These are phyloP conservation scores for Tieghemostelium lacteum DNA, from an alignment of 78 protist species.

Conservation along the genomic window DNA sequence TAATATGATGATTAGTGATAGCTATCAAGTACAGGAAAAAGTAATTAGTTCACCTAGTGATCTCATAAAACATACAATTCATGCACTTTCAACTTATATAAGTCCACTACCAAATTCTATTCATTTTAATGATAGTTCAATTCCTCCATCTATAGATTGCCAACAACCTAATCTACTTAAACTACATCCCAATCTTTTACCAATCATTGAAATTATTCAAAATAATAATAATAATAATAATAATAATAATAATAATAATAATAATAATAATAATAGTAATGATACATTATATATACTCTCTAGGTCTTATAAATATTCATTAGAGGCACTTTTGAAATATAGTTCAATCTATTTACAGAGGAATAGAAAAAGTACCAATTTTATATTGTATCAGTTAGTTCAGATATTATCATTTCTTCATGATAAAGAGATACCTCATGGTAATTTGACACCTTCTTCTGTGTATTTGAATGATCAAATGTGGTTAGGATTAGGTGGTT, in stretches of 20 bases:
- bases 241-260: not conserved
- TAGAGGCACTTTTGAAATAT: slow-evolving; percentile 59
- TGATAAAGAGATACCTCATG: slow-evolving; percentile 59
- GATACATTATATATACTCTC: slow-evolving; percentile 4
- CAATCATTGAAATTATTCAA: slow-evolving; percentile 56
- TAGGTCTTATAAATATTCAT: slow-evolving; percentile 35
- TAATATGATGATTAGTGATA: slow-evolving; percentile 18
- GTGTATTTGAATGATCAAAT: slow-evolving; percentile 30
- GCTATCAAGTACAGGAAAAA: slow-evolving; percentile 51
- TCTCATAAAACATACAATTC: slow-evolving; percentile 9
- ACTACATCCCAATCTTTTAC: slow-evolving; percentile 60
- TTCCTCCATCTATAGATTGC: slow-evolving; percentile 73
- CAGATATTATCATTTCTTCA: slow-evolving; percentile 44
- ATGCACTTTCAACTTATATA: slow-evolving; percentile 55
- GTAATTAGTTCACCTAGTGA: not conserved
- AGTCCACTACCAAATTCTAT: slow-evolving; percentile 70
- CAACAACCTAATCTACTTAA: slow-evolving; percentile 24
- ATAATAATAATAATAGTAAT: not conserved
- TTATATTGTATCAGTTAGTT: slow-evolving; percentile 59
- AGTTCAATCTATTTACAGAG: slow-evolving; percentile 30
- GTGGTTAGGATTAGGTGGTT: slow-evolving; percentile 70
- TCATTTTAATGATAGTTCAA: slow-evolving; percentile 50
- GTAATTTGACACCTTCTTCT: slow-evolving; percentile 48
- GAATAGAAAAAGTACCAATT: slow-evolving; percentile 30
- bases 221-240: not conserved